Percentiles rank a stretch among this genome's conserved stretches.
Evolutionary conservation across 495 filamentous ascomycete genomes (phyloP).

Genomic region (Neurospora sp.): DNA sequence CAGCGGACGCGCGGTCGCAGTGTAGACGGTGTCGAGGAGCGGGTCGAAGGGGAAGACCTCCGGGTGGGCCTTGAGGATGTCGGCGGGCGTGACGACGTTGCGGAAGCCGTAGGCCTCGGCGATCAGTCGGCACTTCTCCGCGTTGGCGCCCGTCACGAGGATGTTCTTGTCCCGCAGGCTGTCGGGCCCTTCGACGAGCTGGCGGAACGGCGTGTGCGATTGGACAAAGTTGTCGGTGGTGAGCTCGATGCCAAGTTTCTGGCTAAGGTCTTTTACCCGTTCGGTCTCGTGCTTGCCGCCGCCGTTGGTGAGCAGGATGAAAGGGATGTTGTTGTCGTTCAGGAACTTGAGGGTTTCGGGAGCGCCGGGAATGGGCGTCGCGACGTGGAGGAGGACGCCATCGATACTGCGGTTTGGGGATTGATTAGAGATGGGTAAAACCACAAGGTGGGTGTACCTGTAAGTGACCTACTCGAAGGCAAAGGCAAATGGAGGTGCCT

Average conservation of each 20-base stretch:
- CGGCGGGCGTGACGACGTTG: slow-evolving; percentile 73
- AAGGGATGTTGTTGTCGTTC: slow-evolving; percentile 56
- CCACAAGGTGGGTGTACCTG: background rate
- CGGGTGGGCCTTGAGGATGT: slow-evolving; percentile 66
- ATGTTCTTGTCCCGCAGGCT: slow-evolving; percentile 55
- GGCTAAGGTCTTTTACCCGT: slow-evolving; percentile 68
- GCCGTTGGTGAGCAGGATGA: slow-evolving; percentile 91
- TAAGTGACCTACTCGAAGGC: slow-evolving; percentile 25
- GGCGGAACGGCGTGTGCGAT: slow-evolving; percentile 82
- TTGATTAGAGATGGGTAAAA: background rate
- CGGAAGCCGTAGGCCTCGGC: slow-evolving; percentile 67
- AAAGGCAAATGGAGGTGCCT: slow-evolving; percentile 25
- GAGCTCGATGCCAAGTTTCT: slow-evolving; percentile 64
- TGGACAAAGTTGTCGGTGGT: slow-evolving; percentile 84
- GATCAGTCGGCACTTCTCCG: slow-evolving; percentile 63
- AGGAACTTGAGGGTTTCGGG: slow-evolving; percentile 63
- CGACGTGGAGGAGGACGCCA: slow-evolving; percentile 84
- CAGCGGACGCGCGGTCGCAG: slow-evolving; percentile 56
- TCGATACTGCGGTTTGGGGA: slow-evolving; percentile 58
- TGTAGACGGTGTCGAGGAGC: slow-evolving; percentile 42
- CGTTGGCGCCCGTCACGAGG: slow-evolving; percentile 72
- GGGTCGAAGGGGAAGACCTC: slow-evolving; percentile 70
- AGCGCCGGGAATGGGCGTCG: slow-evolving; percentile 71
- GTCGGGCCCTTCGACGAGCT: slow-evolving; percentile 29
- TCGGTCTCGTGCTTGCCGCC: slow-evolving; percentile 85